Conservation (phyloP, 2,329 filamentous ascomycete genomes). For the Bipolaris cookei region DNA sequence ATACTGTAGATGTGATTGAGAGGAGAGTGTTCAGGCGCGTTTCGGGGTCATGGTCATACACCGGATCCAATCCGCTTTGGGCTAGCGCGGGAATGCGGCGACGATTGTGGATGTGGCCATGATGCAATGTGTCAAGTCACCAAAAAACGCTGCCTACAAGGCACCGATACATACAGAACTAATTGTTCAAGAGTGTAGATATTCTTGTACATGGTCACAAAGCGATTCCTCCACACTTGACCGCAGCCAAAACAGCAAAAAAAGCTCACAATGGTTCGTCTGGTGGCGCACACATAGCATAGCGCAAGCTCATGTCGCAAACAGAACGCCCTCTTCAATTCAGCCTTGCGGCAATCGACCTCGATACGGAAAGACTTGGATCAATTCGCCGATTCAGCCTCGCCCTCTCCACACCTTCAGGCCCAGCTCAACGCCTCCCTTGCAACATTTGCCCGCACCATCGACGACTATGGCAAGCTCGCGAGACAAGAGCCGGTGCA, state of each 20-base stretch:
- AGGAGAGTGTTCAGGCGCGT: no score
- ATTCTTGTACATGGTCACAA: not conserved
- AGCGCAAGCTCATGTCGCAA: slow-evolving; percentile 17
- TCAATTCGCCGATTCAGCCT: slow-evolving; percentile 66
- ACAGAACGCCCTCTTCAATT: slow-evolving; percentile 85
- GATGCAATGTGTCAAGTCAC: slow-evolving; percentile 44
- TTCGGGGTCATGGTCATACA: no score
- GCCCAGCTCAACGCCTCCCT: slow-evolving; percentile 60
- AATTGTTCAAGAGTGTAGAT: not conserved
- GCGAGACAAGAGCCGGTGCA: slow-evolving; percentile 88
- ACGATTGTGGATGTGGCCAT: slow-evolving; percentile 20
- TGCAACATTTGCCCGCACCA: slow-evolving; percentile 81
- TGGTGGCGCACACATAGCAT: not conserved
- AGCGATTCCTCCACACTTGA: not conserved
- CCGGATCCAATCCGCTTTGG: not conserved
- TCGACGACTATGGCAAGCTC: slow-evolving; percentile 89
- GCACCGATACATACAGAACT: slow-evolving; percentile 1
- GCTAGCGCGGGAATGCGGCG: slow-evolving; percentile 24
- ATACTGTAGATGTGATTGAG: no score
- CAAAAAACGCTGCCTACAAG: slow-evolving; percentile 23
- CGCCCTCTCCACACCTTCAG: slow-evolving; percentile 68
- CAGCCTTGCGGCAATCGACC: slow-evolving; percentile 82
- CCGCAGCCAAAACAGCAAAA: not conserved
- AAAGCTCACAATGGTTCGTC: slow-evolving; percentile 29
- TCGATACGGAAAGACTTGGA: slow-evolving; percentile 79